A percentile compares a stretch with the other conserved stretches of the same genome.
Evolutionary conservation across 2,329 filamentous ascomycete species (phyloP).

Genomic region (Rutstroemia sp.): DNA sequence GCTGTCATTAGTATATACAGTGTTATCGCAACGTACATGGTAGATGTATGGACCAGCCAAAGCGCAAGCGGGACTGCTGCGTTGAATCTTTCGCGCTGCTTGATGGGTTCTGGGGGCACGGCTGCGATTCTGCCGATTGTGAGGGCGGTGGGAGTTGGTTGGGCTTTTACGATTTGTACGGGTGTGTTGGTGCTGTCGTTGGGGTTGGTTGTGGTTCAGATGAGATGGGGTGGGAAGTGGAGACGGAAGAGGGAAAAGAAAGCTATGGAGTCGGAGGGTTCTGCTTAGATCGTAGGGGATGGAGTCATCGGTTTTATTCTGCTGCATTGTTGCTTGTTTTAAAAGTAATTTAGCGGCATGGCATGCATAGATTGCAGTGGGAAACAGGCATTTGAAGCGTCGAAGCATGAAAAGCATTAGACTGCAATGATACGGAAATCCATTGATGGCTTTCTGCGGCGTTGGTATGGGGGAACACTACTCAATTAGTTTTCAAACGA

Average conservation of each 20-base stretch:
- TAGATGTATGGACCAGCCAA: slow-evolving; percentile 30
- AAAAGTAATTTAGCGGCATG: too few species aligned
- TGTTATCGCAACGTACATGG: slow-evolving; percentile 28
- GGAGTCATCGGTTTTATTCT: too few species aligned
- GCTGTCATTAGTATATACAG: slow-evolving; percentile 30
- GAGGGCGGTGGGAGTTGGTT: slow-evolving; percentile 22
- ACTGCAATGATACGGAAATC: too few species aligned
- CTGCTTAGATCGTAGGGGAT: too few species aligned
- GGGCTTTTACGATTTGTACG: slow-evolving; percentile 20
- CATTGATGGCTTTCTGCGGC: too few species aligned
- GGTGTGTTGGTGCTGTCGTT: slow-evolving; percentile 33
- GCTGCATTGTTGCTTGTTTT: too few species aligned
- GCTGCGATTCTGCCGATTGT: slow-evolving; percentile 23
- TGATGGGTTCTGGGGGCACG: slow-evolving; percentile 29
- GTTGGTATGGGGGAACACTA: too few species aligned
- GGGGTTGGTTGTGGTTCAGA: slow-evolving; percentile 31
- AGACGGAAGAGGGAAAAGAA: slow-evolving; percentile 21
- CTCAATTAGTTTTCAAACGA: too few species aligned
- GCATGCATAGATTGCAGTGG: too few species aligned
- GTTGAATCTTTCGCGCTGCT: slow-evolving; percentile 31
- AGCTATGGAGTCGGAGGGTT: not conserved
- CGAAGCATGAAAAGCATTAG: too few species aligned
- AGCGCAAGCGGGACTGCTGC: slow-evolving; percentile 30
- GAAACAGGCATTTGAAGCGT: too few species aligned
- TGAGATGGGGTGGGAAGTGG: slow-evolving; percentile 34